A percentile compares a stretch with the other conserved stretches of the same genome.
Conservation (phyloP, 176 grass and related monocot genomes). For the Aegilops tauschii region DNA sequence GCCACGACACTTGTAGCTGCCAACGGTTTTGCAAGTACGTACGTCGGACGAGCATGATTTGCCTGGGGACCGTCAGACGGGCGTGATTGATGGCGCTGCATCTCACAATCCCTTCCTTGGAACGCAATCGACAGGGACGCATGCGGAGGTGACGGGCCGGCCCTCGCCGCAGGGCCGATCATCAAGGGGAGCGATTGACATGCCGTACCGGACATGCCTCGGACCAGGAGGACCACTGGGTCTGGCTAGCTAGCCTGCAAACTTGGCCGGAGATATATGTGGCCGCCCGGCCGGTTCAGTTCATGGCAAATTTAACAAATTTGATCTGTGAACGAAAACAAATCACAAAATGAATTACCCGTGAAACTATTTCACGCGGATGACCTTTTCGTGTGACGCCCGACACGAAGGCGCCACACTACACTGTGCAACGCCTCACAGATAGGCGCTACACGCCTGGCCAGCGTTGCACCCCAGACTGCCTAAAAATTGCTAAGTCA, state of each 20-base stretch:
- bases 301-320: too few relatives aligned
- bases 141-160: constrained; percentile 9
- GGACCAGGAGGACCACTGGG: neutral
- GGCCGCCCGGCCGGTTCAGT: neutral
- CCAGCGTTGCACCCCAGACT: too few relatives aligned
- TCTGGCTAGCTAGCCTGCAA: neutral
- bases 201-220: neutral
- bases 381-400: too few relatives aligned
- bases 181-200: constrained; percentile 33
- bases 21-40: neutral
- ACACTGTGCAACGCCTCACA: too few relatives aligned
- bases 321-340: too few relatives aligned
- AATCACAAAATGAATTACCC: too few relatives aligned
- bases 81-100: neutral
- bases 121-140: constrained; percentile 33
- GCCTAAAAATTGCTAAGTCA: too few relatives aligned
- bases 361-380: too few relatives aligned
- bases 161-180: neutral
- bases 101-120: constrained; percentile 20
- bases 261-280: neutral
- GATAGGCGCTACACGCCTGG: too few relatives aligned
- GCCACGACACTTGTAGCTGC: neutral
- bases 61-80: neutral
- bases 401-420: too few relatives aligned
- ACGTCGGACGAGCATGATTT: neutral